Evolutionary conservation across 768 basidiomycete genomes (phyloP), one percentile per base, ranked within the genome.

Genomic region (Podaxis pistillaris): DNA sequence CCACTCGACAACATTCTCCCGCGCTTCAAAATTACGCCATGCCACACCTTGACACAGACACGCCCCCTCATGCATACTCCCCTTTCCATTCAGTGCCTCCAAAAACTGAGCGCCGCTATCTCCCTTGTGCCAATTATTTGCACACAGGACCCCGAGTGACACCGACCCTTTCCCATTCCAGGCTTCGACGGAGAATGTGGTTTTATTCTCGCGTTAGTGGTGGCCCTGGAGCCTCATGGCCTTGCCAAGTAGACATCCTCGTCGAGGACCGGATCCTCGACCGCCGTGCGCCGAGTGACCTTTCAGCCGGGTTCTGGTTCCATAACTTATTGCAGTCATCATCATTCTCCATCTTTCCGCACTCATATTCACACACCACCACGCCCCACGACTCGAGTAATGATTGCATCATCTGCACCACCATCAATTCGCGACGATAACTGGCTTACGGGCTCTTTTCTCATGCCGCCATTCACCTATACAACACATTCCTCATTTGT

Each of bases 221-320:
- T 24, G 38, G 26, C 59, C 59, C 59, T 60, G 59, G 26, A 28
- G 51, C 59, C 59, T 60, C 59, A 53, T 60, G 52, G 59, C 40
- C 52, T 50, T 19, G 52, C 38, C 54, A 38, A 56, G 13, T 56
- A n/a, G 54, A 56, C 49, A 50, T 58, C 30, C 17, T 49, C 44
- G 22, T 58, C 28, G 58, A 54, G 40, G 59, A 44, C 59, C 52
- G 52, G 59, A 52, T 60, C 59, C 59, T 60, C 51, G 38, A 53
- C 26, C n/a, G 26, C 22, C 50, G n/a, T 22, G 50, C 19, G 17
- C 28, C 50, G 38, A 38, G 22, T 51, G 17, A 9, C 58, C 8
- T 47, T 22, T 38, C 11, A 33, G 33, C 53, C 22, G 3, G 22
- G 11, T 38, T 26, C 30, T 46, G 47, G 57, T 58, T 58, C 37